Conservation (phyloP, 2,329 filamentous ascomycete species). For the Colletotrichum shisoi region DNA sequence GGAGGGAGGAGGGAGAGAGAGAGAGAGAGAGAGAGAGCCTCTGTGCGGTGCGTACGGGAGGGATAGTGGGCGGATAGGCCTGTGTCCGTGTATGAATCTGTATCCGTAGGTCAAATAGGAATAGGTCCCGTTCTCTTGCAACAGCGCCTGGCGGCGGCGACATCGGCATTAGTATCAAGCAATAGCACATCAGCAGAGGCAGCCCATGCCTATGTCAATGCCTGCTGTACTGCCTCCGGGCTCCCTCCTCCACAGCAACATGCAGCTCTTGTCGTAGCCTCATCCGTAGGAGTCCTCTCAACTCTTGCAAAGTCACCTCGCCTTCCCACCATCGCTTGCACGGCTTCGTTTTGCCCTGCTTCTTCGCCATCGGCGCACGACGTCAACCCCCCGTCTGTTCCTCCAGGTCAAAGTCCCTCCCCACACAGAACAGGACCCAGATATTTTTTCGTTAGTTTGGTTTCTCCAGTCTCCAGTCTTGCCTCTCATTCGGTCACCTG, state of each 20-base stretch:
- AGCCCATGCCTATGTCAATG: slow-evolving; percentile 16
- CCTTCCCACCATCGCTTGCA: slow-evolving; percentile 24
- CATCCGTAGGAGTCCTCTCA: neutral
- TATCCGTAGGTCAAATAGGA: neutral
- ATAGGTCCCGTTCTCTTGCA: slow-evolving; percentile 24
- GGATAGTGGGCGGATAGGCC: slow-evolving; percentile 13
- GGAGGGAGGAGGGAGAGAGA: no score
- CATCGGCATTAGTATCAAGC: neutral
- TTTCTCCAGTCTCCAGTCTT: slow-evolving; percentile 15
- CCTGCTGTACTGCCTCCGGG: slow-evolving; percentile 9
- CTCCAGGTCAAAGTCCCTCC: slow-evolving; percentile 17
- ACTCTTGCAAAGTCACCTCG: neutral
- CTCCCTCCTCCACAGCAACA: slow-evolving; percentile 20
- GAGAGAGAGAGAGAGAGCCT: neutral
- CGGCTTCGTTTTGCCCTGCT: slow-evolving; percentile 29
- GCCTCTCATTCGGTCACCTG: slow-evolving; percentile 35
- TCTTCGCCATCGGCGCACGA: slow-evolving; percentile 29
- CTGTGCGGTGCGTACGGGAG: slow-evolving; percentile 20
- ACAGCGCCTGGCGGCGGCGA: slow-evolving; percentile 19
- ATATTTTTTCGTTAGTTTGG: slow-evolving; percentile 34
- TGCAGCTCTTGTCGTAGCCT: slow-evolving; percentile 4
- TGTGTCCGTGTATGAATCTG: slow-evolving; percentile 22
- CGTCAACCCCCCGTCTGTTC: slow-evolving; percentile 36
- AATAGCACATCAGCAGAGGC: slow-evolving; percentile 22
- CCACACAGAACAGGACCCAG: slow-evolving; percentile 28